Evolutionary conservation across 2,329 filamentous ascomycete species (phyloP), one percentile per base, ranked within the genome.

Genomic region (Fusarium chlamydosporum): DNA sequence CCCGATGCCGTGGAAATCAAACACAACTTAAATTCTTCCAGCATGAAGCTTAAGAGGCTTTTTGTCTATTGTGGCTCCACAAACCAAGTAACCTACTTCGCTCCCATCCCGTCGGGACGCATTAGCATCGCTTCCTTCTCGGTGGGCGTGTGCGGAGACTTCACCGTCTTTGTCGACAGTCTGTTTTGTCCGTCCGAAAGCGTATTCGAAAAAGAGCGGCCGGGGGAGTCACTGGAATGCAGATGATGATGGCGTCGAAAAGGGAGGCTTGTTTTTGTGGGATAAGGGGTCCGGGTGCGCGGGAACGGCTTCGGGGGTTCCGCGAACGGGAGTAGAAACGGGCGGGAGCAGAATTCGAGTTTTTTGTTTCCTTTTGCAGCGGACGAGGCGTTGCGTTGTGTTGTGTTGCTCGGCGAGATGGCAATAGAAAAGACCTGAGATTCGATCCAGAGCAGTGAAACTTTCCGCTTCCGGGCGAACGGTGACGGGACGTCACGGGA

Each of bases 401-500:
- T 51, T 46, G 18, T 18, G 16, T 51, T 46, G 18, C 26, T 33
- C 41, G 10, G 11, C 27, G 23, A 20, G 47, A 27, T 51, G 63
- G 18, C 23, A 41, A 37, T 43, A 20, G 23, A 29, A 16, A 35
- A 38, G 27, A 34, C n/a, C 34, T 7, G 29, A 45, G 9, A 31
- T 45, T 18, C 41, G 26, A 18, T 45, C 7, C 42, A 27, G 34
- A 51, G 15, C 15, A 37, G 15, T 41, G 40, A 47, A 56, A 41
- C 31, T 61, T 46, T 59, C 31, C 38, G 51, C 40, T 56, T 65
- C 50, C 33, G 23, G 41, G 26, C 31, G 31, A 27, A 18, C 45
- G 48, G 60, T 41, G 45, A 63, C 56, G 46, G 67, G 50, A 60
- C 65, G 57, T 67, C 68, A 60, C 70, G 61, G 60, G 47, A 58